Base-by-base conservation (phyloP, 805 yeast genomes). In the Spathaspora boniae region DNA sequence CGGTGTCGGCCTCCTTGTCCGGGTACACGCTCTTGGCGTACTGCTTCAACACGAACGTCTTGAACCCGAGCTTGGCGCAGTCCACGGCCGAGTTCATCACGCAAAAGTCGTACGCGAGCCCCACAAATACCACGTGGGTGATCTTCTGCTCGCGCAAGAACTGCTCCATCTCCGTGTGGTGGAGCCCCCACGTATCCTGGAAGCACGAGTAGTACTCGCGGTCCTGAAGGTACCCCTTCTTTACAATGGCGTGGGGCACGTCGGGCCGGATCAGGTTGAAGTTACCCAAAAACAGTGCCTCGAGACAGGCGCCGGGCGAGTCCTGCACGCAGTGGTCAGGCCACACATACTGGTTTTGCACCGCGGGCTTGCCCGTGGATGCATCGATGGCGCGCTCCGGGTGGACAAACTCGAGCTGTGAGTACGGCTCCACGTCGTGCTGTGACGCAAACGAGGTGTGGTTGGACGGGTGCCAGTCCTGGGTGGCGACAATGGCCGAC, bases 181-280 rank as follows among this genome's bases (percentile, higher is more conserved):
- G 81, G 18, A 74, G 50, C 18, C 76, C 70, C 91, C 95, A 86
- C 19, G 77, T 70, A 57, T 89, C 98, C 35, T 72, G 66, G 54
- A 89, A 89, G 19, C 94, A 88, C 11, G 96, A 87, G 51, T 87
- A 89, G 54, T 82, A 87, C 54, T 89, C 98, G 15, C 93, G 58
- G 46, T 85, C 88, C 17, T 62, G 63, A 19, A 81, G 56, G 40
- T 68, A 71, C 0, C 97, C 98, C 59, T 91, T 89, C 39, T 70
- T 68, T 6, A 89, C 78, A 2, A 76, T 39, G 1, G 53, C 37
- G 9, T 62, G 46, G 20, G 72, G 63, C 3, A 69, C 56, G 18
- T 56, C 53, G 4, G 44, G 41, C 39, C 63, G 61, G 28, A 68
- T 48, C 22, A 47, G 47, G 39, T 43, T 50, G 36, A 76, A 58